phyloP scores from a whole-genome alignment of 495 filamentous ascomycete species.

The Annulohypoxylon bovei region DNA sequence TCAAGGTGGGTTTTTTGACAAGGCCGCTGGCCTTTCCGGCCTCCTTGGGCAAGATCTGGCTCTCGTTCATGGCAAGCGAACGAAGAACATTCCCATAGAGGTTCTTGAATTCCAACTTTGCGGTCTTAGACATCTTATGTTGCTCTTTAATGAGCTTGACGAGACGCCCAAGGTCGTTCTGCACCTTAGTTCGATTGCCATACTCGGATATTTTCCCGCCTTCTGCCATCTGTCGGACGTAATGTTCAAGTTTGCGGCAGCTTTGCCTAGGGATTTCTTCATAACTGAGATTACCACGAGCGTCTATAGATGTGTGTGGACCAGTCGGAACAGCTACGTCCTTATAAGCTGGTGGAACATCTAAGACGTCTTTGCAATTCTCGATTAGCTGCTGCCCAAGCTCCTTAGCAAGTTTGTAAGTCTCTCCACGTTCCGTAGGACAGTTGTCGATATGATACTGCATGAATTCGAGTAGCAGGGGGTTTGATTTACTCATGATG shows the following conservation, averaged over 20 bases:
- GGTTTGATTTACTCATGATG: constrained; percentile 99
- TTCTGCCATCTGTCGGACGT: constrained; percentile 98
- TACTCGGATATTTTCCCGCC: constrained; percentile 98
- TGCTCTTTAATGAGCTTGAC: constrained; percentile 98
- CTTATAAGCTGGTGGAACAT: constrained; percentile 87
- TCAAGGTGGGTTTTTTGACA: constrained; percentile 71
- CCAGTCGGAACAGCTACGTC: constrained; percentile 93
- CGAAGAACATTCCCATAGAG: constrained; percentile 93
- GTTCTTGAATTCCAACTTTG: constrained; percentile 92
- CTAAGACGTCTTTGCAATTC: constrained; percentile 94
- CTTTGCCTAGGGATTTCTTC: constrained; percentile 87
- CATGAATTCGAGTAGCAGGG: constrained; percentile 96
- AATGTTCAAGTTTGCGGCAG: constrained; percentile 97
- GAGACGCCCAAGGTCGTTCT: constrained; percentile 90
- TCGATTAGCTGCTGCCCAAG: constrained; percentile 95
- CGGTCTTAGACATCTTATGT: constrained; percentile 93
- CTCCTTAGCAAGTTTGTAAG: constrained; percentile 94
- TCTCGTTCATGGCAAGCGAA: constrained; percentile 95
- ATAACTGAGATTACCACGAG: constrained; percentile 88
- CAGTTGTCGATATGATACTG: constrained; percentile 99
- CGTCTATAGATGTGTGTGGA: constrained; percentile 88
- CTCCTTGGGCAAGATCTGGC: constrained; percentile 91
- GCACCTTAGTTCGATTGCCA: constrained; percentile 96
- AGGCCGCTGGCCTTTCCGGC: constrained; percentile 67
- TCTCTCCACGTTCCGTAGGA: constrained; percentile 95